Base-by-base conservation (phyloP, 768 basidiomycete species). In the Suillus brevipes region DNA sequence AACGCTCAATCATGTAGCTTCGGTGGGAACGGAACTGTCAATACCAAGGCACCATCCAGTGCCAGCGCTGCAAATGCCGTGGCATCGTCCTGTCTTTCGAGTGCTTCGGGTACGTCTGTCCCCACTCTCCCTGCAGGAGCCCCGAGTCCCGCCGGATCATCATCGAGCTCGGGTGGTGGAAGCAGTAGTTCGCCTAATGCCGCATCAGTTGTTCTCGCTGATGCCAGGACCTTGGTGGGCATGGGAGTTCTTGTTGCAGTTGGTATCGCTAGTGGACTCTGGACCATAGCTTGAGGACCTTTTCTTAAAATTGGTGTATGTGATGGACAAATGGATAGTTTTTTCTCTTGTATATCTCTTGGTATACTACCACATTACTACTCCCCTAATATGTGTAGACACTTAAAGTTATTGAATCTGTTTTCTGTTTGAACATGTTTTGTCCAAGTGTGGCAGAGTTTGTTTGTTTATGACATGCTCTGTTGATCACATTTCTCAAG, bases 11-110 rank as follows among this genome's bases (percentile, higher is more conserved):
- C 91, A 9, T 97, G 95, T 78, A 85, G 84, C 79, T 97, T 97
- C 73, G 76, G 77, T 61, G 94, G 95, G 9, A 97, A 97, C 72
- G 95, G 88, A 6, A 93, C 92, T 18, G 80, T 93, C 67, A 91
- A 92, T 70, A 13, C 79, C 18, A 73, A 72, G 4, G 85, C 86
- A 18, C 82, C 89, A 37, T 73, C 89, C 8, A 72, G 75, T 56
- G 78, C 77, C 18, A 77, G 82, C 12, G 81, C 82, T 36, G 85
- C 86, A 49, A 79, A 79, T 64, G 77, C 86, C 43, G 89, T 84
- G 47, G 89, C 84, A 28, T 84, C 79, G 62, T 88, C 90, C 16
- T 94, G 92, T 72, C 76, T 92, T 62, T 74, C 90, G 23, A 87
- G 82, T 72, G 84, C 89, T 18, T 75, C 79, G 16, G 83, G 89